phyloP scores from a whole-genome alignment of 768 basidiomycete species.

The Tylopilus balloui region DNA sequence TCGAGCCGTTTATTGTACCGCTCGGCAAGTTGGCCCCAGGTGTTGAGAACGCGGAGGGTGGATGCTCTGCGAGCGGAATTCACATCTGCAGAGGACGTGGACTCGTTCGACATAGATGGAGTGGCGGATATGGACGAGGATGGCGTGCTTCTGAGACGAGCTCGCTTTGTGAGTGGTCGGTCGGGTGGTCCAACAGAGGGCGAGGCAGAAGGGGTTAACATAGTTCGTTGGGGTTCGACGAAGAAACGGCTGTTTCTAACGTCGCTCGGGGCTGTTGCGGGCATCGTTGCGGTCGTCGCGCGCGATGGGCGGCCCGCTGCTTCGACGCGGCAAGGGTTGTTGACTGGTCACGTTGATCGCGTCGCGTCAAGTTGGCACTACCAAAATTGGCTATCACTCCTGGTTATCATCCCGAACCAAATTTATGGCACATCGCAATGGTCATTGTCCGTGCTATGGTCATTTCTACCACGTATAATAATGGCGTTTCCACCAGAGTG shows the following conservation, averaged over 20 bases:
- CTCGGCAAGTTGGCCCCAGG: conserved; percentile 66
- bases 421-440: neutral
- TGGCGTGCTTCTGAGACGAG: conserved; percentile 44
- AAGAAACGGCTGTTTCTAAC: neutral
- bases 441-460: conserved; percentile 14
- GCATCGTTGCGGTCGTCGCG: conserved; percentile 12
- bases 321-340: conserved; percentile 7
- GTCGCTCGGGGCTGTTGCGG: conserved; percentile 1
- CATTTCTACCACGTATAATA: conserved; percentile 15
- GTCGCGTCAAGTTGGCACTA: conserved; percentile 8
- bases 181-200: conserved; percentile 31
- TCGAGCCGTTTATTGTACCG: conserved; percentile 63
- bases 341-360: conserved; percentile 11
- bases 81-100: conserved; percentile 37
- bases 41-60: conserved; percentile 50
- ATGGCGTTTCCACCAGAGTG: neutral
- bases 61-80: conserved; percentile 52
- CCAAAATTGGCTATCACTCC: conserved; percentile 10
- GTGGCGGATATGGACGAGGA: conserved; percentile 40
- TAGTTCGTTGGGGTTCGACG: conserved; percentile 10
- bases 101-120: conserved; percentile 25
- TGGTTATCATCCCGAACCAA: neutral
- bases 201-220: conserved; percentile 28
- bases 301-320: conserved; percentile 2
- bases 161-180: conserved; percentile 45